Conservation (phyloP, 805 yeast genomes). For the Saccharomycopsis guyanensis region DNA sequence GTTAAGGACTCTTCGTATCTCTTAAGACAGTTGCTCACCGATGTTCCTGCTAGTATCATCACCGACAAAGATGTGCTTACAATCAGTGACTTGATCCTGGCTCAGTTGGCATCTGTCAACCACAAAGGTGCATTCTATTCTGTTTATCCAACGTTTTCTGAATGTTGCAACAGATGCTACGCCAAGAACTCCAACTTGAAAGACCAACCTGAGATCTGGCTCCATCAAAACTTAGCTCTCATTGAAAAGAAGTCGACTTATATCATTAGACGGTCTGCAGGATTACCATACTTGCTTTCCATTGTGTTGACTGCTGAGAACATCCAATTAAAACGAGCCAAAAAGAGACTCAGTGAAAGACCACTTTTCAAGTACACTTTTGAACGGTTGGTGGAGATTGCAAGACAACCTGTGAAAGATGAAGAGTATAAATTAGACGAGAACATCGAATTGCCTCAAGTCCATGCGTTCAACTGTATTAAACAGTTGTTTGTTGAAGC, state of each 20-base stretch:
- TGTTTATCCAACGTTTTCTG: slow-evolving; percentile 70
- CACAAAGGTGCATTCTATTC: slow-evolving; percentile 93
- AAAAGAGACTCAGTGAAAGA: slow-evolving; percentile 25
- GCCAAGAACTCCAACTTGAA: slow-evolving; percentile 24
- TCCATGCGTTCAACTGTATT: slow-evolving; percentile 86
- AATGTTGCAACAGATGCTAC: slow-evolving; percentile 55
- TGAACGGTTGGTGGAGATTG: slow-evolving; percentile 44
- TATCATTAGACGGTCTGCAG: slow-evolving; percentile 88
- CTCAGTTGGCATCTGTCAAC: slow-evolving; percentile 64
- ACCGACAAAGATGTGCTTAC: slow-evolving; percentile 23
- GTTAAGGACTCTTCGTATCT: slow-evolving; percentile 66
- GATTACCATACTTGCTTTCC: slow-evolving; percentile 73
- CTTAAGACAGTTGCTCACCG: slow-evolving; percentile 37
- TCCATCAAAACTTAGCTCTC: slow-evolving; percentile 43
- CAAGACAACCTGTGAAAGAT: slow-evolving; percentile 39
- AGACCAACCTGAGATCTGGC: slow-evolving; percentile 47
- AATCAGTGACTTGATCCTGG: slow-evolving; percentile 49
- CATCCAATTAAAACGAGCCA: neutral
- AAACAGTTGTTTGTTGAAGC: slow-evolving; percentile 69
- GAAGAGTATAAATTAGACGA: slow-evolving; percentile 35
- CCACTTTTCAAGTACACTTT: slow-evolving; percentile 45
- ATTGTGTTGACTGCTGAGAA: slow-evolving; percentile 57
- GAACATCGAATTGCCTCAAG: slow-evolving; percentile 77
- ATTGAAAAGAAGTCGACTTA: slow-evolving; percentile 53
- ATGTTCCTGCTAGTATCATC: slow-evolving; percentile 24